Base-by-base conservation (phyloP, 2,329 filamentous ascomycete species). In the Talaromyces sp. region DNA sequence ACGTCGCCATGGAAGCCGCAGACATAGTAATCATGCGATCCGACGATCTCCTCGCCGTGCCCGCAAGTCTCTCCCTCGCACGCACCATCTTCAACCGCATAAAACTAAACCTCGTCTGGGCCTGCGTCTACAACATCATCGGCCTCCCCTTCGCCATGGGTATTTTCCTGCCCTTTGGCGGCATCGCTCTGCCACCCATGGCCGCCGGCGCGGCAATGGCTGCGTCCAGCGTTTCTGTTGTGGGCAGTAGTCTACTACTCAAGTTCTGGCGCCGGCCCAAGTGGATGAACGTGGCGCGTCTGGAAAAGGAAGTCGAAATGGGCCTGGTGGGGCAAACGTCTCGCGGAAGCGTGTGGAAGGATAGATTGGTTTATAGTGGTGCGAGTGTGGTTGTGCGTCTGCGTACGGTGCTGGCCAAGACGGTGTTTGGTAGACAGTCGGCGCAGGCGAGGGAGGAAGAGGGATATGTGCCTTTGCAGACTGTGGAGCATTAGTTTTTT, bases 101-200 rank as follows among this genome's bases (percentile, higher is more conserved):
- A 80, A 96, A 95, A 80, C 76, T 96, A 66, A 99, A 99, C 74
- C 83, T 99, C 2, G 80, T 87, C 2, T 97, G 94, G 90, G 92
- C 92, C 0, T 97, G 92, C 73, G 79, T 91, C 64, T 99, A 99
- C 83, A 99, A 99, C 74, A 64, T 91, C 54, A 78, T 97, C 62
- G 94, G 94, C 1, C 81, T 99, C 14, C 94, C 94, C 2, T 95
- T 99, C 68, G 94, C 94, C 46, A 97, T 97, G 94, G 94, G 94
- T 26, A 78, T 97, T 68, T 95, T 97, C 79, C 80, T 99, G 4
- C 93, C 94, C 0, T 86, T 96, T 65, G 94, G 93, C 32, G 85
- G 90, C 62, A 88, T 92, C 68, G 78, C 79, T 70, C 80, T 97
- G 65, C 94, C 96, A 66, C 92, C 94, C 26, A 93, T 97, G 88